Conservation (phyloP, 177 flowering plant species). For the Vitis hybrid region DNA sequence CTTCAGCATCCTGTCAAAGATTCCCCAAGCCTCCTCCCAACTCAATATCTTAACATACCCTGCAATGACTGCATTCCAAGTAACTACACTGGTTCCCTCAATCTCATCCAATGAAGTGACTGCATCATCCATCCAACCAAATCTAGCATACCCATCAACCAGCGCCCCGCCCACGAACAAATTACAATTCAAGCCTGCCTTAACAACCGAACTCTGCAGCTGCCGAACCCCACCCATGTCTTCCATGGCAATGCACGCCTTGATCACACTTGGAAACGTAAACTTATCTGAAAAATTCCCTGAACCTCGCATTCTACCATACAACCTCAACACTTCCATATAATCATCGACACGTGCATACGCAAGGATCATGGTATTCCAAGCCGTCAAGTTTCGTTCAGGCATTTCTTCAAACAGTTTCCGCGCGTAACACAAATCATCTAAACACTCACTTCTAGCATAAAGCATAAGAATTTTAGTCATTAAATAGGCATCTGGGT, state of each 20-base stretch:
- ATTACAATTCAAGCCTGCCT: conserved; percentile 25
- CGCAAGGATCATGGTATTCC: conserved; percentile 36
- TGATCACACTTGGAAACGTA: conserved; percentile 27
- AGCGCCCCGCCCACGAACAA: conserved; percentile 27
- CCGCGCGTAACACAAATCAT: conserved; percentile 17
- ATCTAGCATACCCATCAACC: conserved; percentile 30
- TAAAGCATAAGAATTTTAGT: conserved; percentile 27
- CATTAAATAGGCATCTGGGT: conserved; percentile 23
- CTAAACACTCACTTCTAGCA: conserved; percentile 15
- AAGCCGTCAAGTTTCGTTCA: conserved; percentile 22
- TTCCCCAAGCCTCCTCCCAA: conserved; percentile 27
- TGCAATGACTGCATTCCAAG: conserved; percentile 27
- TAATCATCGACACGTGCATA: conserved; percentile 18
- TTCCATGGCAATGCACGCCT: conserved; percentile 21
- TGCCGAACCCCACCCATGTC: conserved; percentile 18
- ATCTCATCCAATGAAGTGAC: conserved; percentile 25
- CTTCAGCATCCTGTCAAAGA: conserved; percentile 19
- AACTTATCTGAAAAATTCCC: conserved; percentile 31
- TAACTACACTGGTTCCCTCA: conserved; percentile 26
- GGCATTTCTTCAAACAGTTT: conserved; percentile 28
- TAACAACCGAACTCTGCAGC: conserved; percentile 27
- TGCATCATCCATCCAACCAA: conserved; percentile 26
- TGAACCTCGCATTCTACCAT: conserved; percentile 13
- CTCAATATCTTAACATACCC: conserved; percentile 20
- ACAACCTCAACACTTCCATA: conserved; percentile 23